A percentile compares a stretch with the other conserved stretches of the same genome.
These are phyloP conservation scores for Phalaenopsis aphrodite DNA, from an alignment of 106 monocot species.

Conservation along the genomic window DNA sequence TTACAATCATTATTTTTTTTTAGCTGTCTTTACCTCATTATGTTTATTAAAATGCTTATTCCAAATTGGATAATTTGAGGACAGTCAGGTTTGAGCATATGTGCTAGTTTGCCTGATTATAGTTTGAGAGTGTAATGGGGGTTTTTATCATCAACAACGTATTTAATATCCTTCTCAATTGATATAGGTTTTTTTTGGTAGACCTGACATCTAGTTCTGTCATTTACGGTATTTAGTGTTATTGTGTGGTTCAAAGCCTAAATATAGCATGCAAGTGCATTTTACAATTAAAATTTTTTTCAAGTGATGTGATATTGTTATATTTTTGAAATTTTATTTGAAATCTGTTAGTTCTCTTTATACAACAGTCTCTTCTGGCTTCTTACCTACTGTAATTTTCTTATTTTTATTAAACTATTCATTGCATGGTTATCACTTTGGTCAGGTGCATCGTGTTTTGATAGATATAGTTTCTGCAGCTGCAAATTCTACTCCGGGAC, in stretches of 20 bases:
- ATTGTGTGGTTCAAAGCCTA: not conserved
- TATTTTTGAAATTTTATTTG: not conserved
- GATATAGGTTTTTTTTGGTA: not conserved
- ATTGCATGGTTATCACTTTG: not conserved
- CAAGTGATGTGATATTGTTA: not conserved
- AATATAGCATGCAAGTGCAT: not conserved
- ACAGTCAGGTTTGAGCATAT: not conserved
- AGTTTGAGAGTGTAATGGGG: not conserved
- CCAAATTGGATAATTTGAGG: not conserved
- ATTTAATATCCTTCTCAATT: not conserved
- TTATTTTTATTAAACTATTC: not conserved
- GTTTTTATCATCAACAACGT: not conserved
- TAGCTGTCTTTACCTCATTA: not conserved
- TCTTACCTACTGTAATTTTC: not conserved
- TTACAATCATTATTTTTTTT: not conserved
- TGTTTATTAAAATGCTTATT: not conserved
- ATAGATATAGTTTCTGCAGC: constrained; percentile 62
- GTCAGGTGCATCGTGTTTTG: constrained; percentile 64
- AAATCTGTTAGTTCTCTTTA: not conserved
- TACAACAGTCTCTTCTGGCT: not conserved
- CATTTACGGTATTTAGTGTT: not conserved
- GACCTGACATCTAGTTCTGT: not conserved
- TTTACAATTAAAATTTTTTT: not conserved
- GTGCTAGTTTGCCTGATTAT: not conserved
- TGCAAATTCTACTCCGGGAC: constrained; percentile 71